Evolutionary conservation across 805 yeast genomes (phyloP).

Genomic region (Starmerella asiatica): DNA sequence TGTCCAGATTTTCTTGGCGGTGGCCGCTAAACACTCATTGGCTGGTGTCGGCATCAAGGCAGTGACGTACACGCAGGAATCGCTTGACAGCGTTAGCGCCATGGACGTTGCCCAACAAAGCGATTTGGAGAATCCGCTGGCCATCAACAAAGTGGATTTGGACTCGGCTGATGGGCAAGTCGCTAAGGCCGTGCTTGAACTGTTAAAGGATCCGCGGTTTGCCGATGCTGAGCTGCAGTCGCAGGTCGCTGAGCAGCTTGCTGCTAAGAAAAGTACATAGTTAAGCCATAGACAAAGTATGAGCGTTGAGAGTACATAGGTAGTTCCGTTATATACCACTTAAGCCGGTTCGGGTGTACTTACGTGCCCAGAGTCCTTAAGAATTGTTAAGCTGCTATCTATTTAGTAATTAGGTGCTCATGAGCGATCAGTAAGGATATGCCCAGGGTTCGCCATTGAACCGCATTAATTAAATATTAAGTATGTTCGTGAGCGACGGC

Average conservation of each 20-base stretch:
- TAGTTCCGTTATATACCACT: too few relatives aligned
- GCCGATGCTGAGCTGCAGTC: conserved; percentile 5
- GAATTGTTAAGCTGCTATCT: too few relatives aligned
- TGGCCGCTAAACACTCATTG: conserved; percentile 59
- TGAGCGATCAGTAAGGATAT: too few relatives aligned
- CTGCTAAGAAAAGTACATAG: too few relatives aligned
- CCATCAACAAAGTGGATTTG: conserved; percentile 23
- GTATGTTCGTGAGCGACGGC: conserved; percentile 11
- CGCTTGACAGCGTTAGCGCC: conserved; percentile 30
- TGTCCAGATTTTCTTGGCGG: conserved; percentile 67
- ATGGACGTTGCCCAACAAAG: conserved; percentile 18
- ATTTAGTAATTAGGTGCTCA: too few relatives aligned
- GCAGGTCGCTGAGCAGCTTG: conserved; percentile 10
- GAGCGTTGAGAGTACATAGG: too few relatives aligned
- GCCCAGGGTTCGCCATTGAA: too few relatives aligned
- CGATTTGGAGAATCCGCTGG: conserved; percentile 19
- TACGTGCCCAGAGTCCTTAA: too few relatives aligned
- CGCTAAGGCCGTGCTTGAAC: conserved; percentile 53
- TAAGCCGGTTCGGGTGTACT: too few relatives aligned
- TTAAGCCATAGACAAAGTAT: too few relatives aligned
- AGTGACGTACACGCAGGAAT: conserved; percentile 42
- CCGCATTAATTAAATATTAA: conserved; percentile 7
- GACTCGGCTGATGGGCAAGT: conserved; percentile 34
- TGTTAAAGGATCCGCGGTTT: conserved; percentile 45
- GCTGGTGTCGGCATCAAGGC: conserved; percentile 80